phyloP scores from a whole-genome alignment of 768 basidiomycete genomes.

The Amanita muscaria region DNA sequence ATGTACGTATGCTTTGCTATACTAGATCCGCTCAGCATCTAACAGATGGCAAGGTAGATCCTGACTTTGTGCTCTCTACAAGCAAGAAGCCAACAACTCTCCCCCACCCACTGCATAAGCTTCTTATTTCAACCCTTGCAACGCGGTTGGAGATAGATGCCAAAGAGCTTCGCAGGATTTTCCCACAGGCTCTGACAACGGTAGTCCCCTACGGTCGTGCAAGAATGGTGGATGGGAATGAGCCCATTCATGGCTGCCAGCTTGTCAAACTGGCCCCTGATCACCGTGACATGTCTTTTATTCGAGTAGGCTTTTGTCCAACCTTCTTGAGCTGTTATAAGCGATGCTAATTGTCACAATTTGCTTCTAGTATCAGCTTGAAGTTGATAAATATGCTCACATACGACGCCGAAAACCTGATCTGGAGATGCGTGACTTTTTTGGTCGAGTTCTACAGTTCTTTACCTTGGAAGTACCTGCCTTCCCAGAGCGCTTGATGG shows the following conservation, averaged over 20 bases:
- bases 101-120: no score
- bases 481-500: constrained; percentile 13
- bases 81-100: no score
- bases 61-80: no score
- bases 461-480: constrained; percentile 21
- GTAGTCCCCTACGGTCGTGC: constrained; percentile 24
- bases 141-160: no score
- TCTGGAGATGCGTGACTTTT: constrained; percentile 14
- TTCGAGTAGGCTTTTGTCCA: constrained; percentile 20
- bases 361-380: constrained; percentile 22
- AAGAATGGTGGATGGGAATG: constrained; percentile 20
- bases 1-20: no score
- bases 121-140: no score
- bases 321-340: no score
- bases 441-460: no score
- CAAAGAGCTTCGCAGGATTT: background rate
- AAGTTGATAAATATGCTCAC: constrained; percentile 21
- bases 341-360: no score
- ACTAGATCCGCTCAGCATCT: no score
- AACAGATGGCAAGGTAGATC: no score
- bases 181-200: constrained; percentile 7
- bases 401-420: background rate
- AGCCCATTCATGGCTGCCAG: constrained; percentile 16
- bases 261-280: constrained; percentile 16
- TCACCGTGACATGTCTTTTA: constrained; percentile 23